A percentile compares a stretch with the other conserved stretches of the same genome.
phyloP scores from a whole-genome alignment of 805 yeast species.

The Starmerella lactis-condensi region DNA sequence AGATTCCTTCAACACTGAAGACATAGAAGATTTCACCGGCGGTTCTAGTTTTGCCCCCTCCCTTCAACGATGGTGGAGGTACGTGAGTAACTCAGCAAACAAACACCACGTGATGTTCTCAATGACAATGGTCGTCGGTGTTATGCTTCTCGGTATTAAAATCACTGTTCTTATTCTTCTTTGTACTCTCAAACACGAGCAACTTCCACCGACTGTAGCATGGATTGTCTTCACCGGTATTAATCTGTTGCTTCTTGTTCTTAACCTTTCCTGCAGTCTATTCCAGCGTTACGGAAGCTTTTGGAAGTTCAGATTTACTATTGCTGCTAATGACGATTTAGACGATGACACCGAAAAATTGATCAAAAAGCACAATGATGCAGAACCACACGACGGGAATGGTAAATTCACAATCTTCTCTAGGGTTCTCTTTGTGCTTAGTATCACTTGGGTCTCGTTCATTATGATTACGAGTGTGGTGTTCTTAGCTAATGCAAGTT shows the following conservation, averaged over 20 bases:
- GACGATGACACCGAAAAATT: constrained; percentile 3
- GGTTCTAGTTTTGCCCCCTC: constrained; percentile 4
- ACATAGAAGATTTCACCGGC: background rate
- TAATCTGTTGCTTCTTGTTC: constrained; percentile 6
- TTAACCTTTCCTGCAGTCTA: constrained; percentile 1
- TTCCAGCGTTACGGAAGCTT: background rate
- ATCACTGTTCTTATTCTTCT: constrained; percentile 9
- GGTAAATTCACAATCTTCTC: constrained; percentile 4
- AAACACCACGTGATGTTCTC: constrained; percentile 8
- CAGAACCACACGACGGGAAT: background rate
- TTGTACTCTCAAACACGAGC: constrained; percentile 4
- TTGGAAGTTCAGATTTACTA: background rate
- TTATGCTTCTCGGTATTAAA: constrained; percentile 9
- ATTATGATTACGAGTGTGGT: constrained; percentile 12
- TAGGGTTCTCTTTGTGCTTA: constrained; percentile 5
- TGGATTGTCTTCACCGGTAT: constrained; percentile 13
- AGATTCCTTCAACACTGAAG: constrained; percentile 3
- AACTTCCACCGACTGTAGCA: constrained; percentile 4
- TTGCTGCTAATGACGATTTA: background rate
- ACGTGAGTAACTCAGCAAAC: constrained; percentile 5
- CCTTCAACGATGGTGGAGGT: constrained; percentile 6
- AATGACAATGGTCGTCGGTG: constrained; percentile 7
- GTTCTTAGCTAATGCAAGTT: constrained; percentile 12
- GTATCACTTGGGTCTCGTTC: constrained; percentile 5
- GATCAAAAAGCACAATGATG: constrained; percentile 1